Conservation (phyloP, 306 rosid species). For the Lathyrus oleraceus region DNA sequence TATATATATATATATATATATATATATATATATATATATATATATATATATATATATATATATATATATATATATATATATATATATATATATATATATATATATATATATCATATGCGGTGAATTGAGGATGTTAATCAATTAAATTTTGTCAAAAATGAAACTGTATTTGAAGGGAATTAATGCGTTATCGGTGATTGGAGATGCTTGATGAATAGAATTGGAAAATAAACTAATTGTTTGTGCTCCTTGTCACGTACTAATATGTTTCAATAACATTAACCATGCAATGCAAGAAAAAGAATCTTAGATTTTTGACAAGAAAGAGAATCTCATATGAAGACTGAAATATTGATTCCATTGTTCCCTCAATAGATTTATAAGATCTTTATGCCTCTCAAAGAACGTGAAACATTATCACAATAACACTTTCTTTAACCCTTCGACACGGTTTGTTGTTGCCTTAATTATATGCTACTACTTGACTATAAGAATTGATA, state of each 20-base stretch:
- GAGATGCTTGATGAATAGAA: background rate
- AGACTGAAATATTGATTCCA: constrained; percentile 30
- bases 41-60: too few relatives aligned
- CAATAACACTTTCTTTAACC: constrained; percentile 38
- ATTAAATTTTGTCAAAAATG: background rate
- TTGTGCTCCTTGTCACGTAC: constrained; percentile 28
- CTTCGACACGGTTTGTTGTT: constrained; percentile 45
- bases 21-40: too few relatives aligned
- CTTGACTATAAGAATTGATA: constrained; percentile 37
- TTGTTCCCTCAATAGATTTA: constrained; percentile 18
- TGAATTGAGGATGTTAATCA: too few relatives aligned
- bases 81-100: too few relatives aligned
- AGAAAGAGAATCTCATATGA: constrained; percentile 35
- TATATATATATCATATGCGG: too few relatives aligned
- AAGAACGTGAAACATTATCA: constrained; percentile 37
- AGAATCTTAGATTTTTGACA: constrained; percentile 28
- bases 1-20: too few relatives aligned
- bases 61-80: too few relatives aligned
- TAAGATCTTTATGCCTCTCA: constrained; percentile 32
- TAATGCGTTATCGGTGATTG: background rate
- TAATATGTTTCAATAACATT: constrained; percentile 30
- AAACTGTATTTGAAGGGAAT: background rate
- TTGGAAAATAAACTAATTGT: constrained; percentile 18
- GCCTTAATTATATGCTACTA: constrained; percentile 34
- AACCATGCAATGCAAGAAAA: constrained; percentile 12